phyloP scores from a whole-genome alignment of 805 yeast genomes.

The Crinitomyces ghanaensis region DNA sequence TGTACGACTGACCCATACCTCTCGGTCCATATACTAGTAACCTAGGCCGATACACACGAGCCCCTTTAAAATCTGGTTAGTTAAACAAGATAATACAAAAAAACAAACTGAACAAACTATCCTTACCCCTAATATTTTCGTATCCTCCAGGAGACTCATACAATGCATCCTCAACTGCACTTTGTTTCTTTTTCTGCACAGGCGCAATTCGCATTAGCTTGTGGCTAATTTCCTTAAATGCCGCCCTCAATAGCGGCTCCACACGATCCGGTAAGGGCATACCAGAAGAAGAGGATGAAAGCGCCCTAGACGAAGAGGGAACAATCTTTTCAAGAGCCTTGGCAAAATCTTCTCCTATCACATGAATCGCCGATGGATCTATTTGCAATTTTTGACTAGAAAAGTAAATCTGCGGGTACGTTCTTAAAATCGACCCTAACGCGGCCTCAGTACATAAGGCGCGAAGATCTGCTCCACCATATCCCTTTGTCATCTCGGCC shows the following conservation, averaged over 20 bases:
- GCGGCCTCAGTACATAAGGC: constrained; percentile 97
- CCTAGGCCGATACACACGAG: constrained; percentile 75
- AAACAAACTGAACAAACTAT: not conserved
- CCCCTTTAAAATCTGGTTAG: constrained; percentile 29
- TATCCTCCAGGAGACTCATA: constrained; percentile 53
- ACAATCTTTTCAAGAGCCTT: constrained; percentile 74
- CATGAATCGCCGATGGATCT: constrained; percentile 59
- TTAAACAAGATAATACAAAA: not conserved
- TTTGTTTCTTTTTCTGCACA: constrained; percentile 35
- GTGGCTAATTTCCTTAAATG: constrained; percentile 34
- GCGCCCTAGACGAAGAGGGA: constrained; percentile 85
- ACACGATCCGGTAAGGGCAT: constrained; percentile 74
- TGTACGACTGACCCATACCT: constrained; percentile 81
- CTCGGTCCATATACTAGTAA: constrained; percentile 56
- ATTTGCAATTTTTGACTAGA: constrained; percentile 62
- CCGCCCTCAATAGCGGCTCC: constrained; percentile 46
- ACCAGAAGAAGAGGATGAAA: constrained; percentile 56
- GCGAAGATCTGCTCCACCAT: constrained; percentile 94
- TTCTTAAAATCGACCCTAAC: constrained; percentile 76
- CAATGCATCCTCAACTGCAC: constrained; percentile 58
- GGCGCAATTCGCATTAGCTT: constrained; percentile 53
- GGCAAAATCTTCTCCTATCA: constrained; percentile 75
- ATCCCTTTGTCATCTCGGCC: constrained; percentile 81
- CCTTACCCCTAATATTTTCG: constrained; percentile 36
- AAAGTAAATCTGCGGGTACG: constrained; percentile 84